These are phyloP conservation scores for Sporothrix protearum DNA, from an alignment of 2,329 filamentous ascomycete species.

Conservation along the genomic window DNA sequence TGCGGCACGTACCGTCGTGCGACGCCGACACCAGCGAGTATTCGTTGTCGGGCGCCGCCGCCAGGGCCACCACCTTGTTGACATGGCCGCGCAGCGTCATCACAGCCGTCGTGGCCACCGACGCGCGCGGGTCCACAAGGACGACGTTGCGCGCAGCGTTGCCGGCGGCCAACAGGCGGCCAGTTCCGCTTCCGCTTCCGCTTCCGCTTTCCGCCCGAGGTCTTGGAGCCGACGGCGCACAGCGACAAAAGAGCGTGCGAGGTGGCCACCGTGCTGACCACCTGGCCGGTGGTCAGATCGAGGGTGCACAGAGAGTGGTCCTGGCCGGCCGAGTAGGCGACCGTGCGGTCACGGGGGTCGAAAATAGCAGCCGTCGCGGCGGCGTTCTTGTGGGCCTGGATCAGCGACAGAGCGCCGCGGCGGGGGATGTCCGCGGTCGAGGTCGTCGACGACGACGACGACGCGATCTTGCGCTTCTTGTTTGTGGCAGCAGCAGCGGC, in stretches of 20 bases:
- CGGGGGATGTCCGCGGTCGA: constrained; percentile 58
- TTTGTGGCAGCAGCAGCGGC: constrained; percentile 39
- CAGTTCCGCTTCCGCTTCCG: too few relatives aligned
- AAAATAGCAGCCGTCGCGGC: constrained; percentile 78
- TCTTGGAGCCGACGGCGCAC: constrained; percentile 54
- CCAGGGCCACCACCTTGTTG: constrained; percentile 61
- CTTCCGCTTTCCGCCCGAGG: too few relatives aligned
- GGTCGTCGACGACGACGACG: too few relatives aligned
- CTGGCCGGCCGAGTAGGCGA: constrained; percentile 86
- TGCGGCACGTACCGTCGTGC: constrained; percentile 85
- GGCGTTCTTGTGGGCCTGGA: constrained; percentile 60
- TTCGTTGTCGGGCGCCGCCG: constrained; percentile 58
- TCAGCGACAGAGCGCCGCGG: constrained; percentile 72
- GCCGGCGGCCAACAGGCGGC: constrained; percentile 61
- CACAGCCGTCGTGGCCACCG: constrained; percentile 70
- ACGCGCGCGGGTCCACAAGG: constrained; percentile 83
- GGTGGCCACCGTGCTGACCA: constrained; percentile 79
- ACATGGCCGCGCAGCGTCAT: constrained; percentile 90
- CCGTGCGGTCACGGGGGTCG: constrained; percentile 77
- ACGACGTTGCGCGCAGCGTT: constrained; percentile 85
- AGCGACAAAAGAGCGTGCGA: constrained; percentile 80
- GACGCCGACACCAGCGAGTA: constrained; percentile 86
- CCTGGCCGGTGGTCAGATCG: constrained; percentile 75
- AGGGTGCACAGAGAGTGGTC: constrained; percentile 90
- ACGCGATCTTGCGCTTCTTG: constrained; percentile 69